Conservation (phyloP, 805 yeast genomes). For the Torulaspora microellipsoides region DNA sequence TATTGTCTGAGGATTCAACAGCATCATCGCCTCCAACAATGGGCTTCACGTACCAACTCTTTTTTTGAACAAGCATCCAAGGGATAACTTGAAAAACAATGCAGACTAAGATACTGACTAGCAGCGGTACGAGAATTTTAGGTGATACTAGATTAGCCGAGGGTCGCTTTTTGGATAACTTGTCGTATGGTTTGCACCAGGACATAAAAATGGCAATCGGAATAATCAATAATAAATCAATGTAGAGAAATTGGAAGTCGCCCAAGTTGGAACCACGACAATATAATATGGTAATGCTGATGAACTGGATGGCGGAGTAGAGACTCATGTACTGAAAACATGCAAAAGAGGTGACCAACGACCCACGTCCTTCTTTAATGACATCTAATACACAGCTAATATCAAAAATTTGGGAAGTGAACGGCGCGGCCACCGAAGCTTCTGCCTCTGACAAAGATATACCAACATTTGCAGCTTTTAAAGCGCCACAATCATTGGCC, state of each 20-base stretch:
- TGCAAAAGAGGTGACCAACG: slow-evolving; percentile 90
- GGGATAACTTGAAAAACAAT: slow-evolving; percentile 60
- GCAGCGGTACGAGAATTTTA: slow-evolving; percentile 74
- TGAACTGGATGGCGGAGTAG: slow-evolving; percentile 93
- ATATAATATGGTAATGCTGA: slow-evolving; percentile 80
- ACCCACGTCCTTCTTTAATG: slow-evolving; percentile 90
- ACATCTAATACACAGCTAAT: slow-evolving; percentile 90
- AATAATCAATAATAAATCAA: slow-evolving; percentile 82
- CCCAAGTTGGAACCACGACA: slow-evolving; percentile 89
- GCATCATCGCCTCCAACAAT: slow-evolving; percentile 76
- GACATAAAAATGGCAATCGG: slow-evolving; percentile 98
- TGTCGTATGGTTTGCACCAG: slow-evolving; percentile 78
- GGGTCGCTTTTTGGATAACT: slow-evolving; percentile 69
- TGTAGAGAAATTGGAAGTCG: slow-evolving; percentile 93
- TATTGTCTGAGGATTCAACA: slow-evolving; percentile 85
- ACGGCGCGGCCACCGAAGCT: slow-evolving; percentile 98
- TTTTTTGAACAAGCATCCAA: slow-evolving; percentile 56
- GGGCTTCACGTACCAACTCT: slow-evolving; percentile 77
- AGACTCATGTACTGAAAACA: slow-evolving; percentile 98
- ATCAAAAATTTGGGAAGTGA: slow-evolving; percentile 85
- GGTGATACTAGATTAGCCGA: slow-evolving; percentile 91
- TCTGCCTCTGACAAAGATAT: slow-evolving; percentile 95
- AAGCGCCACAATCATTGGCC: slow-evolving; percentile 98
- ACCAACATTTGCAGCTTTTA: slow-evolving; percentile 97
- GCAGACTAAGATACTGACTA: slow-evolving; percentile 68